These are phyloP conservation scores for Geopyxis carbonaria DNA, from an alignment of 495 filamentous ascomycete species.

Conservation along the genomic window DNA sequence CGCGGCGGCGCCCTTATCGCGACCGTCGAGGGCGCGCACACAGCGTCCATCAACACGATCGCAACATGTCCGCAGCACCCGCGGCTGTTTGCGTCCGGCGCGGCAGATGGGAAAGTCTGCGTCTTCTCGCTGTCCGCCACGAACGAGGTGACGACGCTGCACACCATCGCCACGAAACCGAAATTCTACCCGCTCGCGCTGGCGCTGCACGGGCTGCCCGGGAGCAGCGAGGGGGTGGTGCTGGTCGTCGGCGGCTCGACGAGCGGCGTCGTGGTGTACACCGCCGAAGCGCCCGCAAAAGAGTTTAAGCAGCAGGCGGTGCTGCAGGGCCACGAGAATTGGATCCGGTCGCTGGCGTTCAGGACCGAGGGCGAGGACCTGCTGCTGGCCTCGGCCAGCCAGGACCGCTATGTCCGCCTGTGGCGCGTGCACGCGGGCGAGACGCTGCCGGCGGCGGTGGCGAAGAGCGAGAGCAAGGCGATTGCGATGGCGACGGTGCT, in stretches of 20 bases:
- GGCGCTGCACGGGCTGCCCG: slow-evolving; percentile 40
- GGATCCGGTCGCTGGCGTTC: slow-evolving; percentile 76
- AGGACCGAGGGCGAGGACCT: slow-evolving; percentile 53
- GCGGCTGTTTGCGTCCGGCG: slow-evolving; percentile 38
- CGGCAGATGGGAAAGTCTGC: slow-evolving; percentile 66
- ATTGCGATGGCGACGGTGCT: slow-evolving; percentile 29
- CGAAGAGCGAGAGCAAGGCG: slow-evolving; percentile 30
- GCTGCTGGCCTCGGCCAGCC: slow-evolving; percentile 79
- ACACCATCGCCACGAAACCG: slow-evolving; percentile 56
- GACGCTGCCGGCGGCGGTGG: slow-evolving; percentile 33
- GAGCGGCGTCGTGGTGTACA: slow-evolving; percentile 58
- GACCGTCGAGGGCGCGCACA: slow-evolving; percentile 41
- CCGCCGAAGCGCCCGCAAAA: slow-evolving; percentile 30
- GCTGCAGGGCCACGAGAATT: slow-evolving; percentile 82
- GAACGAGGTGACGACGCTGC: slow-evolving; percentile 34
- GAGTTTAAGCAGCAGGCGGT: slow-evolving; percentile 60
- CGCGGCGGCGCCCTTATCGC: slow-evolving; percentile 28
- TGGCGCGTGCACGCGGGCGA: slow-evolving; percentile 69
- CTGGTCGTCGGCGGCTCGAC: slow-evolving; percentile 75
- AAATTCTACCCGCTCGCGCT: slow-evolving; percentile 66
- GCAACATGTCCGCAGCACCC: slow-evolving; percentile 28
- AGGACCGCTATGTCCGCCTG: slow-evolving; percentile 91
- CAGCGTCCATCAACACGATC: slow-evolving; percentile 64
- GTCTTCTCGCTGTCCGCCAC: slow-evolving; percentile 38
- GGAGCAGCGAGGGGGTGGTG: slow-evolving; percentile 34